Evolutionary conservation across 371 early-diverging fungal genomes (phyloP), one percentile per base, ranked within the genome.

Genomic region (Lichtheimia ramosa): DNA sequence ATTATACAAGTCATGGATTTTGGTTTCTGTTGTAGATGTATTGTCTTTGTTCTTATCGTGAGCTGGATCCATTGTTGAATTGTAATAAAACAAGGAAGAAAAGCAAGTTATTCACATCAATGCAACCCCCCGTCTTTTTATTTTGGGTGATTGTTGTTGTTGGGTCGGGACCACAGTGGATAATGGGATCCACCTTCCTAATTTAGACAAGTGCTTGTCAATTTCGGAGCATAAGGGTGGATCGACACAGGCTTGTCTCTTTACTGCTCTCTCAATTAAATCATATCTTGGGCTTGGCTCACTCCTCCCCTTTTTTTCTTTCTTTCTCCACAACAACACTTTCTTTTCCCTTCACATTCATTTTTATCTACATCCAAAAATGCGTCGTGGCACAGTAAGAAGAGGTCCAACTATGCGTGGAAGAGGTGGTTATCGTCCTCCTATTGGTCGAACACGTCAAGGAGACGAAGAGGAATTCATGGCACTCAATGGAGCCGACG

Each of bases 371-470:
- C 34, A 23, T 41, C 41, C 3, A 51, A 15, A 6, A 18, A 46
- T 46, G 20, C 52, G 48, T 46, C 48, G 21, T 16, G 53, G 60
- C 5, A 63, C 71, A 14, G 49, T 74, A 10, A 57, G 71, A 43
- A 59, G 71, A 62, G 75, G 75, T 6, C 75, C 75, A 13, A 74
- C 75, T 1, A 58, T 71, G 48, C 63, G 75, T 27, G 71, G 73
- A 14, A 68, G 71, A n/a, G 56, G 72, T 13, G 54, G 52, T 15
- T 70, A 61, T 28, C 55, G 72, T 39, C 68, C 75, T 40, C 58
- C 68, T 12, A 66, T 66, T 39, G 71, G 75, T 21, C 43, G 50
- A 18, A 48, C 5, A 28, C 34, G 49, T 16, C 34, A 51, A 24
- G 48, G 53, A 48, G 72, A 75, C 40, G 72, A 68, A n/a, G 75